phyloP scores from a whole-genome alignment of 495 filamentous ascomycete species.

The Tuber brumale region DNA sequence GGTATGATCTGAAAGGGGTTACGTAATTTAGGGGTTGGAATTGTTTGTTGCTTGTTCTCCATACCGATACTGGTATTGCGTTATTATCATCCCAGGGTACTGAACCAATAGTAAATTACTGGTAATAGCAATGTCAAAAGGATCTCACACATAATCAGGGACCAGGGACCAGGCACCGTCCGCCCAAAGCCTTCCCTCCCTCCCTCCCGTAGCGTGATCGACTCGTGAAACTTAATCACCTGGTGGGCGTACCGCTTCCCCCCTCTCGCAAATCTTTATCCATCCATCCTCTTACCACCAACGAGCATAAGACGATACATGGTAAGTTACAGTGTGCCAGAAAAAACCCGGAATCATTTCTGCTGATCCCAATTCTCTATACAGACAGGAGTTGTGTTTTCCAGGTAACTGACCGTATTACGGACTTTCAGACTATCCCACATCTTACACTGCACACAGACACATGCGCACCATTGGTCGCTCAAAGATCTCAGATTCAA shows the following conservation, averaged over 20 bases:
- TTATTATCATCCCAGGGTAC: neutral
- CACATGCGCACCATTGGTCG: neutral
- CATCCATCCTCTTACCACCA: neutral
- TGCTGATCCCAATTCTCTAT: neutral
- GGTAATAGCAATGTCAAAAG: neutral
- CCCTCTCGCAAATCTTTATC: neutral
- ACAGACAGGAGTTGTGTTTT: neutral
- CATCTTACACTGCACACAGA: neutral
- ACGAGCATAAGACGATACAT: neutral
- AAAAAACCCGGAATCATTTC: neutral
- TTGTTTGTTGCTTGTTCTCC: too few relatives aligned
- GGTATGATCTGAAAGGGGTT: neutral
- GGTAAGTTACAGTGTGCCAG: neutral
- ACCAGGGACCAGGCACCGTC: neutral
- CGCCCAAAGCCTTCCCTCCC: neutral
- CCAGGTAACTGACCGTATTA: too few relatives aligned
- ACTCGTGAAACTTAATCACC: neutral
- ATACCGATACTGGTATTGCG: neutral
- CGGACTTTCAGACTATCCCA: neutral
- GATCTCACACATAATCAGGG: neutral
- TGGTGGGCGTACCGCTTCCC: neutral
- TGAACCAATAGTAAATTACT: neutral
- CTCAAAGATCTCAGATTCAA: neutral
- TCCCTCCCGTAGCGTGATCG: neutral
- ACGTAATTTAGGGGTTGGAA: too few relatives aligned